Base-by-base conservation (phyloP, 768 basidiomycete genomes). In the Rhizopogon roseolus region DNA sequence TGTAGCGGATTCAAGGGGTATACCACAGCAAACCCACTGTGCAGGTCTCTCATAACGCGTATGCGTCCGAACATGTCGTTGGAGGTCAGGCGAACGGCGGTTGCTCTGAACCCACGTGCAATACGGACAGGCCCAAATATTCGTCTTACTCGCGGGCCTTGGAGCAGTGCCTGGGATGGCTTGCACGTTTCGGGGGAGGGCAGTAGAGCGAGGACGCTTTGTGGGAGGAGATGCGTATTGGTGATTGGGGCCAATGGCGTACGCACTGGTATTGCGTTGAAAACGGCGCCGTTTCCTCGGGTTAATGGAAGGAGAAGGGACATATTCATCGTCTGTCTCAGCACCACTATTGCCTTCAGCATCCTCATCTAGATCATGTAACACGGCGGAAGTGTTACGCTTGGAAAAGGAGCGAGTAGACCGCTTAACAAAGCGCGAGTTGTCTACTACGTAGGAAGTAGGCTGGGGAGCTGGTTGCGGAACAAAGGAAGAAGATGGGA, bases 31-130 rank as follows among this genome's bases (percentile, higher is more conserved):
- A 10, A 74, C 63, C 70, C 71, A 74, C 40, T 65, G 70, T 6
- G 70, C 66, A 27, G 70, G 70, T 7, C 70, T 65, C 41, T 61
- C 55, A 43, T 63, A 63, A 48, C 70, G 73, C 32, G 71, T 71
- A 46, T 84, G 84, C 2, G 82, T 82, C 41, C 66, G 71, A 41
- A 85, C 62, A 62, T 86, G 84, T 22, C 84, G 77, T 63, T 76
- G 77, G 62, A 81, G 79, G 60, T 86, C 84, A 9, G 82, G 81
- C 29, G 76, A 62, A 25, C 84, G 80, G 39, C 70, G 68, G 66
- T 80, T 81, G 37, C 57, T 63, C 59, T 79, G 79, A 32, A 72
- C 66, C 73, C 75, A 78, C 43, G 65, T 65, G 62, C 81, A 81
- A 46, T 70, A 69, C 2, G 76, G 76, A 61, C 81, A 83, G 4